phyloP scores from a whole-genome alignment of 768 basidiomycete species.

The Leccinum rimulosum region DNA sequence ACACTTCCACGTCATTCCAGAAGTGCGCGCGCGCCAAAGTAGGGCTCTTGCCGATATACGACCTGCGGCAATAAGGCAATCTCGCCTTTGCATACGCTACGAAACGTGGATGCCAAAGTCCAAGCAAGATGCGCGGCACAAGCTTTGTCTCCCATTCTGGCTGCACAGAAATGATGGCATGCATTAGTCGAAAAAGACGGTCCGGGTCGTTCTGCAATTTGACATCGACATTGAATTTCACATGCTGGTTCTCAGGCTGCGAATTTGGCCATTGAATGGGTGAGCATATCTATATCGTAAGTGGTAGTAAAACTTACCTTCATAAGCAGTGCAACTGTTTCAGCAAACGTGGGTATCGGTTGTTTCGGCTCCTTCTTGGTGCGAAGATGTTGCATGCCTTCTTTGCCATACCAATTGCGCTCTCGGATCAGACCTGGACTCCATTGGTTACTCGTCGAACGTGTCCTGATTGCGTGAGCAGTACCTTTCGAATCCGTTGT shows the following conservation, averaged over 20 bases:
- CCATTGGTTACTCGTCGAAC: slow-evolving; percentile 26
- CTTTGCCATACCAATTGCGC: slow-evolving; percentile 65
- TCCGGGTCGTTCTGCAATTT: slow-evolving; percentile 92
- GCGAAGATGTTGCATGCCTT: slow-evolving; percentile 74
- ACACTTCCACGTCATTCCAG: slow-evolving; percentile 83
- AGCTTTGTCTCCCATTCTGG: slow-evolving; percentile 71
- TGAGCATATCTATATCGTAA: slow-evolving; percentile 12
- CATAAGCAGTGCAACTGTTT: slow-evolving; percentile 82
- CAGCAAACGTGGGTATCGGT: slow-evolving; percentile 84
- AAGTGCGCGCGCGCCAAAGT: slow-evolving; percentile 80
- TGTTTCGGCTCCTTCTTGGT: slow-evolving; percentile 82
- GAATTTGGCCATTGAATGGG: neutral
- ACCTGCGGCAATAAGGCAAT: slow-evolving; percentile 80
- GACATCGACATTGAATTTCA: slow-evolving; percentile 86
- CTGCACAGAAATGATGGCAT: slow-evolving; percentile 59
- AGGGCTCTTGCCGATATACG: slow-evolving; percentile 78
- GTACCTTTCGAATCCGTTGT: slow-evolving; percentile 79
- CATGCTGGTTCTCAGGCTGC: slow-evolving; percentile 72
- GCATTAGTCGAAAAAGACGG: slow-evolving; percentile 79
- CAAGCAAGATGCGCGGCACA: slow-evolving; percentile 77
- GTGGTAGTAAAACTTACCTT: slow-evolving; percentile 40
- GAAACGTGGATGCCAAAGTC: slow-evolving; percentile 92
- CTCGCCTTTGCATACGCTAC: slow-evolving; percentile 68
- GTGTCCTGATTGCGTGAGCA: slow-evolving; percentile 13
- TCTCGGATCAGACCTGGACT: slow-evolving; percentile 63